phyloP scores from a whole-genome alignment of 225 moss, liverwort and hornwort genomes.

The Straminergon stramineum region DNA sequence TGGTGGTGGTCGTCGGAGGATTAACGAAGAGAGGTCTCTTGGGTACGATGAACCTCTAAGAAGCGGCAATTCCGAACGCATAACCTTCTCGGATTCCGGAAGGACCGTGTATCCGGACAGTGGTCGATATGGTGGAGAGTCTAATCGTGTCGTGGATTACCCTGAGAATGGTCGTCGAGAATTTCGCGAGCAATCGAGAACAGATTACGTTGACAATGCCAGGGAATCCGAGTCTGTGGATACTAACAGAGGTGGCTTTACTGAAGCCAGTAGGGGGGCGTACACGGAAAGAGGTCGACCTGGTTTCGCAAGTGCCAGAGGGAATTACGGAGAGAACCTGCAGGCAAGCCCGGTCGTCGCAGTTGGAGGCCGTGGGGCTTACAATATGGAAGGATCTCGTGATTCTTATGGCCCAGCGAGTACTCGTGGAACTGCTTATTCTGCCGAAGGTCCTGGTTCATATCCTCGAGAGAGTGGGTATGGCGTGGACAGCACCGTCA shows the following conservation, averaged over 20 bases:
- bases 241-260: slow-evolving; percentile 18
- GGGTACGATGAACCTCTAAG: slow-evolving; percentile 50
- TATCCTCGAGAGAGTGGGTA: slow-evolving; percentile 32
- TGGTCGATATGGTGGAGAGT: slow-evolving; percentile 38
- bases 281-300: slow-evolving; percentile 27
- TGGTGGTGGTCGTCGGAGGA: slow-evolving; percentile 34
- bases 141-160: slow-evolving; percentile 25
- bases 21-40: slow-evolving; percentile 45
- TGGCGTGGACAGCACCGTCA: slow-evolving; percentile 9
- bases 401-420: slow-evolving; percentile 27
- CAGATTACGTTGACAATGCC: slow-evolving; percentile 24
- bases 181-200: slow-evolving; percentile 26
- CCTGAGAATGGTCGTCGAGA: slow-evolving; percentile 41
- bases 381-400: slow-evolving; percentile 23
- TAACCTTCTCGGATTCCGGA: slow-evolving; percentile 52
- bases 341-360: slow-evolving; percentile 5
- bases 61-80: slow-evolving; percentile 54
- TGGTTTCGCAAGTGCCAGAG: slow-evolving; percentile 16
- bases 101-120: slow-evolving; percentile 42
- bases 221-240: slow-evolving; percentile 37
- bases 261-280: slow-evolving; percentile 22
- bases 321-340: slow-evolving; percentile 16
- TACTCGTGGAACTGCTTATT: slow-evolving; percentile 12
- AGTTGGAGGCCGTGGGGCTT: slow-evolving; percentile 16
- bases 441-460: slow-evolving; percentile 24